These are phyloP conservation scores for Ajuga chamaepitys DNA, from an alignment of 257 asterid species.

Conservation along the genomic window DNA sequence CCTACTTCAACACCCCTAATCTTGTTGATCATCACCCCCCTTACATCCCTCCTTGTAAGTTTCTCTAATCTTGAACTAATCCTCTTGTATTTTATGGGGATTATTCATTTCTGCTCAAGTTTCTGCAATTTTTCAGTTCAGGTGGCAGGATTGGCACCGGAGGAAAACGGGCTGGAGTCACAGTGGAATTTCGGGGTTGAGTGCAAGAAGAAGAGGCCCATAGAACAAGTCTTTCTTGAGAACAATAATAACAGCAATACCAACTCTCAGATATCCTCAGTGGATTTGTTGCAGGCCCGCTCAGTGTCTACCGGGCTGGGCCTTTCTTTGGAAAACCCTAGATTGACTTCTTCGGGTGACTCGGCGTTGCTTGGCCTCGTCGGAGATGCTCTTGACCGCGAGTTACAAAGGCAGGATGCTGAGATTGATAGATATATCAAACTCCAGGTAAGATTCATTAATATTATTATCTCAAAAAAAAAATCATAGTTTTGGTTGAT, in stretches of 20 bases:
- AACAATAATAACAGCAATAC: slow-evolving; percentile 40
- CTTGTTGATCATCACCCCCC: slow-evolving; percentile 90
- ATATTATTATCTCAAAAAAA: no score
- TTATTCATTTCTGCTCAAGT: background rate
- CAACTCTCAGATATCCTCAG: slow-evolving; percentile 72
- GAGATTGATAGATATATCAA: slow-evolving; percentile 80
- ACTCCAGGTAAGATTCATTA: slow-evolving; percentile 88
- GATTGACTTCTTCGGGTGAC: slow-evolving; percentile 63
- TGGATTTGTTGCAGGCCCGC: slow-evolving; percentile 74
- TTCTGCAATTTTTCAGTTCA: slow-evolving; percentile 45
- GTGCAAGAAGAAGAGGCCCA: slow-evolving; percentile 60
- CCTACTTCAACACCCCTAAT: slow-evolving; percentile 58
- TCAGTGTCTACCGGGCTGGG: slow-evolving; percentile 96
- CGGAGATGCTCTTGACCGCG: slow-evolving; percentile 68
- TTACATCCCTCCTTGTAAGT: slow-evolving; percentile 77
- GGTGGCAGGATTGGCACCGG: slow-evolving; percentile 73
- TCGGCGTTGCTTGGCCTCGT: slow-evolving; percentile 64
- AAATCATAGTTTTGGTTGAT: no score
- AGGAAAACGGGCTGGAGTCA: slow-evolving; percentile 56
- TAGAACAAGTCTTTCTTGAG: slow-evolving; percentile 73
- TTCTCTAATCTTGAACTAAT: background rate
- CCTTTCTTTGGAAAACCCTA: slow-evolving; percentile 76
- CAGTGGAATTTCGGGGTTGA: slow-evolving; percentile 75
- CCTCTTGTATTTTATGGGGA: background rate
- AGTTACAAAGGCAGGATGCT: slow-evolving; percentile 80